Conservation (phyloP, 768 basidiomycete genomes). For the Tephrocybe sp. region DNA sequence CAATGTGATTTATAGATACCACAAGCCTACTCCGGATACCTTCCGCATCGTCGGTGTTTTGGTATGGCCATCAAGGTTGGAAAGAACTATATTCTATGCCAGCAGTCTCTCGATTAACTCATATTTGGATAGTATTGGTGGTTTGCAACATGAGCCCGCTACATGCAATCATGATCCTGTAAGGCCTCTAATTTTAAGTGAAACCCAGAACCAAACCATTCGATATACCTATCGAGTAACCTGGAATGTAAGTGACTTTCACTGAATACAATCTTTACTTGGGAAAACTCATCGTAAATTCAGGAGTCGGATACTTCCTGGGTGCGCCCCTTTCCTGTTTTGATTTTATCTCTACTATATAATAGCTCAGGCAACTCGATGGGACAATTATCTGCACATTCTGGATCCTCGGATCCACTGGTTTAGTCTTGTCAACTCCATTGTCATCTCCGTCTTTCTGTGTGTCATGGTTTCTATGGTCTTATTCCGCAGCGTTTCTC, state of each 20-base stretch:
- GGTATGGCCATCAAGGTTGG: conserved; percentile 65
- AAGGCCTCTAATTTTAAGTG: conserved; percentile 57
- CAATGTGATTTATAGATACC: conserved; percentile 59
- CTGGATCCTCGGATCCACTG: conserved; percentile 95
- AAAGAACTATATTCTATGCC: not conserved
- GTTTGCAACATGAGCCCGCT: conserved; percentile 46
- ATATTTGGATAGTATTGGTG: conserved; percentile 54
- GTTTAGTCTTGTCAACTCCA: conserved; percentile 92
- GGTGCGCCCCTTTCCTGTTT: conserved; percentile 45
- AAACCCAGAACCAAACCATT: conserved; percentile 59
- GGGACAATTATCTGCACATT: conserved; percentile 95
- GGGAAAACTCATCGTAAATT: not conserved
- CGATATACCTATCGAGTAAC: conserved; percentile 87
- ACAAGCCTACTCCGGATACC: conserved; percentile 64
- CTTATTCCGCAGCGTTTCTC: conserved; percentile 78
- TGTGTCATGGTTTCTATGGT: conserved; percentile 94
- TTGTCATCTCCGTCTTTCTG: conserved; percentile 89
- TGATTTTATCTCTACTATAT: too few relatives aligned
- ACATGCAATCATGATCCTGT: conserved; percentile 50
- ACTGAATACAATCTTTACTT: not conserved
- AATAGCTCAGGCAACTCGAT: conserved; percentile 82
- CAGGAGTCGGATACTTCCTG: conserved; percentile 86
- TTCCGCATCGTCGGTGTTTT: conserved; percentile 91
- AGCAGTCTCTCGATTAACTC: not conserved
- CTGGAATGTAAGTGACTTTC: conserved; percentile 65